A percentile compares a stretch with the other conserved stretches of the same genome.
phyloP scores from a whole-genome alignment of 306 rosid species.

The Cicer bijugum region DNA sequence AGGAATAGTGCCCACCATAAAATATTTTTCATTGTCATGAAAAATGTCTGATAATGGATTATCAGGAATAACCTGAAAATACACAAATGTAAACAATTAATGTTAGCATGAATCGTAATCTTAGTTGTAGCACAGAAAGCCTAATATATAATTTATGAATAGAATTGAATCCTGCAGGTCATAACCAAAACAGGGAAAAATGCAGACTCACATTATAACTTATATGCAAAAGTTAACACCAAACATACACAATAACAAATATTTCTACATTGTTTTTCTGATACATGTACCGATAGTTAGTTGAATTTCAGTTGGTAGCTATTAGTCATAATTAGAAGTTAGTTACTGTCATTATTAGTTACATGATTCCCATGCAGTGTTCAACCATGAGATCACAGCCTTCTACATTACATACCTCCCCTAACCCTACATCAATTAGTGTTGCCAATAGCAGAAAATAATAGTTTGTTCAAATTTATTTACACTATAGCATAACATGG shows the following conservation, averaged over 20 bases:
- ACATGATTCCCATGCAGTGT: neutral
- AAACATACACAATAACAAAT: conserved; percentile 7
- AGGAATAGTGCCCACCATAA: neutral
- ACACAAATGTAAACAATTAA: neutral
- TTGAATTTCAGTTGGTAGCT: neutral
- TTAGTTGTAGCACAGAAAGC: neutral
- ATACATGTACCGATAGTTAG: neutral
- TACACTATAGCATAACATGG: too few species aligned
- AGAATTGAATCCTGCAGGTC: neutral
- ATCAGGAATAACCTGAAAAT: conserved; percentile 22
- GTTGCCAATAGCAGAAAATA: too few species aligned
- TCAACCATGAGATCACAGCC: too few species aligned
- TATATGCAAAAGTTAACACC: neutral
- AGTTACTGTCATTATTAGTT: neutral
- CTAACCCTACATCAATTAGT: too few species aligned
- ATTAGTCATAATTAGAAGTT: neutral
- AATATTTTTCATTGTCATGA: neutral
- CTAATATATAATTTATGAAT: neutral
- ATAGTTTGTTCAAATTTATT: too few species aligned
- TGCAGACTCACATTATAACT: neutral
- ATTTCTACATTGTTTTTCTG: neutral
- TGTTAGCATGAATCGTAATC: neutral
- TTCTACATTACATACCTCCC: too few species aligned
- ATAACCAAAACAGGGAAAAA: conserved; percentile 5
- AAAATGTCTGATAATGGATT: conserved; percentile 4